Evolutionary conservation across 2,329 filamentous ascomycete species (phyloP).

Genomic region (Mariannaea sp.): DNA sequence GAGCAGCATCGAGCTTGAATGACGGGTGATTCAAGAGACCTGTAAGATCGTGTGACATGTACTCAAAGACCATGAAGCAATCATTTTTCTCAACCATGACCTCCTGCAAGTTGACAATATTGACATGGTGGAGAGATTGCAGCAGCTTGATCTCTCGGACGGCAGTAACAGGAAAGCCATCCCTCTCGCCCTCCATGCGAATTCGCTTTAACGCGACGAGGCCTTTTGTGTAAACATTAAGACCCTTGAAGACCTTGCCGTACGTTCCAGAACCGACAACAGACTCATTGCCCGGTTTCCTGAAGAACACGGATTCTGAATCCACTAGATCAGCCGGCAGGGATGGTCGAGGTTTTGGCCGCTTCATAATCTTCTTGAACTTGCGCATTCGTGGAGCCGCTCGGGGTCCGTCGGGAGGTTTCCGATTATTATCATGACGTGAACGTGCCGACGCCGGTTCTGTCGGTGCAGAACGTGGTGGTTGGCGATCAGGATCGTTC

Average conservation of each 20-base stretch:
- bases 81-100: constrained; percentile 99
- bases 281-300: constrained; percentile 96
- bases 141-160: constrained; percentile 90
- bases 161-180: constrained; percentile 89
- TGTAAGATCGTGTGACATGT: constrained; percentile 93
- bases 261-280: constrained; percentile 96
- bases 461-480: constrained; percentile 56
- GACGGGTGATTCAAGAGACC: constrained; percentile 93
- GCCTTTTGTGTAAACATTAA: constrained; percentile 87
- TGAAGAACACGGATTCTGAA: constrained; percentile 90
- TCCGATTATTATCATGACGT: constrained; percentile 41
- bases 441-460: constrained; percentile 58
- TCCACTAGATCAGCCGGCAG: constrained; percentile 72
- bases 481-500: constrained; percentile 50
- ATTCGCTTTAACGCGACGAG: constrained; percentile 88
- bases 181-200: constrained; percentile 89
- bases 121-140: constrained; percentile 81
- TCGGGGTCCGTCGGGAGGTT: constrained; percentile 44
- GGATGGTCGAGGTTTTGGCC: constrained; percentile 71
- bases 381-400: constrained; percentile 59
- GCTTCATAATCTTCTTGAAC: constrained; percentile 70
- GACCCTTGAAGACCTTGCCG: constrained; percentile 92
- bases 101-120: constrained; percentile 82
- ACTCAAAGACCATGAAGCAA: constrained; percentile 99
- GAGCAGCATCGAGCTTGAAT: constrained; percentile 80